Base-by-base conservation (phyloP, 2,329 filamentous ascomycete genomes). In the Hymenoscyphus fructigenus region DNA sequence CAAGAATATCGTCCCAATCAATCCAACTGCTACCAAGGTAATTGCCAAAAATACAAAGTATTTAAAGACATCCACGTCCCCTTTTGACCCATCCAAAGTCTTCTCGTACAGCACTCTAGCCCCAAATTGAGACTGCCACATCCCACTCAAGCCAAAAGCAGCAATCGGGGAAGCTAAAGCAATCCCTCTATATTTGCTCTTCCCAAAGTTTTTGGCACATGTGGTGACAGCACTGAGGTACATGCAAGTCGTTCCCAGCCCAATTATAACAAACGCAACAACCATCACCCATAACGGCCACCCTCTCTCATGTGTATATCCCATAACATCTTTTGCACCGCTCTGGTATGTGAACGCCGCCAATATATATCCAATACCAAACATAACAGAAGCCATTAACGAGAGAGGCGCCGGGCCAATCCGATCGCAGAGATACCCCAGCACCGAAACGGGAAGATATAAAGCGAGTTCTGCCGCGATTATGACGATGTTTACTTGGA, bases 121-220 rank as follows among this genome's bases (percentile, higher is more conserved):
- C 34, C 90, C 94, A 28, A 96, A 80, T 79, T 98, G 94, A 72
- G 92, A 96, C 78, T 95, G 84, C 91, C 95, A 96, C 90, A 99
- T 94, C 58, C 93, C 93, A 74, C 93, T 97, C 64, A 99, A 78
- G 0, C 95, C 95, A 76, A 97, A 97, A 6, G 91, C 90, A 0
- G 95, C 92, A 76, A 98, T 97, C 1, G 95, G 95, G 66, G 92
- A 84, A 1, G 94, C 93, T 63, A 99, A 83, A 66, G 96, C 94
- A 60, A 99, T 80, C 0, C 95, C 95, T 73, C 94, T 90, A 74
- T 96, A 89, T 74, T 89, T 91, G 3, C 93, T 92, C 66, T 90
- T 88, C 59, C 93, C 93, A 79, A 98, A 99, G 79, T 98, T 99
- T 86, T 99, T 99, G 41, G 95, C 95, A 75, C 93, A 97, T 0